Evolutionary conservation across 306 rosid species (phyloP), one percentile per base, ranked within the genome.

Genomic region (Hippophae gyantsensis): DNA sequence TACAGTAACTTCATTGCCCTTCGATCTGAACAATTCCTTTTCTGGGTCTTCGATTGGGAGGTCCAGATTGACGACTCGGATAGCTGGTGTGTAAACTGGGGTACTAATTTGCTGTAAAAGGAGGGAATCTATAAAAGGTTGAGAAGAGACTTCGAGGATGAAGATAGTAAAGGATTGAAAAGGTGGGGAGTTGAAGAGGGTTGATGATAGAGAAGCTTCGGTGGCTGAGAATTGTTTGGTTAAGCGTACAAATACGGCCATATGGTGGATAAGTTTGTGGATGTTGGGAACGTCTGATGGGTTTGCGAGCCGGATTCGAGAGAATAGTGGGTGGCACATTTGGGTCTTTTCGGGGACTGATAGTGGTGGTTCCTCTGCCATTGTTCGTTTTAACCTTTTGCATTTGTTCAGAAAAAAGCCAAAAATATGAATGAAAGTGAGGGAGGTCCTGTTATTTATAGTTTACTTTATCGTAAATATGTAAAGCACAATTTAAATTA

Each of bases 181-280:
- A 7, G 96, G 97, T 0, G 66, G 76, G 56, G 68, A 75, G 9
- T 63, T 51, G 81, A 90, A 90, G 67, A 90, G 86, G 13, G 88
- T 74, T 63, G 92, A 49, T 67, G 79, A 7, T 62, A 87, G 90
- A 6, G 89, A 72, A 9, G 84, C 58, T 18, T 87, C 95, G 14
- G 95, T 82, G 72, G 96, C 84, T 61, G 87, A 62, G 76, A 56
- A 78, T 32, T 61, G 80, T 61, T 87, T 75, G n/a, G 89, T 43
- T 32, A 90, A 92, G 64, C 70, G 84, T 63, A 87, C 89, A 68
- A 87, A 90, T 61, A 82, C 76, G 56, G 97, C 90, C 86, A 90
- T 79, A 62, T 82, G 89, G 69, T 79, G 79, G 74, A 87, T 87
- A 58, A 85, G 78, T 48, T 83, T 87, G 96, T 82, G 86, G 79